Evolutionary conservation across 2,329 filamentous ascomycete genomes (phyloP).

Genomic region (Didymosphaeria variabile): DNA sequence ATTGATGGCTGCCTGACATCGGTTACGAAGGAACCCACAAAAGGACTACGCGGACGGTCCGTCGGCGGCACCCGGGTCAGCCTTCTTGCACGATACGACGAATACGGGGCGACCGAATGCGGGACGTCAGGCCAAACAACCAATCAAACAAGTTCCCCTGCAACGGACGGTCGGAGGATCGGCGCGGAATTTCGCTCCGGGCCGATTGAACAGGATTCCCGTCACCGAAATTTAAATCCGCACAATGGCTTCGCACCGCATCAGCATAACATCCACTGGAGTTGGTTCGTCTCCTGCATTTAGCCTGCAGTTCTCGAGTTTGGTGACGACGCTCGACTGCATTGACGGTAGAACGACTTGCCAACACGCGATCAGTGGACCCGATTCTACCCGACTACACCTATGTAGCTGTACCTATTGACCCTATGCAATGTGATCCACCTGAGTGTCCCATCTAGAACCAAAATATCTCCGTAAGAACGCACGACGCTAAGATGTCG

Average conservation of each 20-base stretch:
- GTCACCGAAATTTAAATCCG: too few species aligned
- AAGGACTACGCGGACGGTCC: not conserved
- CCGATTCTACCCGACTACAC: too few species aligned
- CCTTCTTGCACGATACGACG: not conserved
- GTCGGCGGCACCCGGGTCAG: slow-evolving; percentile 1
- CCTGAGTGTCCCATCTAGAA: too few species aligned
- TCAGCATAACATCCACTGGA: not conserved
- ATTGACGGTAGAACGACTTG: not conserved
- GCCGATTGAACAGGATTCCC: too few species aligned
- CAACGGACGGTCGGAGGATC: not conserved
- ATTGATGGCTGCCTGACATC: not conserved
- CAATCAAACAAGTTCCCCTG: not conserved
- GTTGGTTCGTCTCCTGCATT: too few species aligned
- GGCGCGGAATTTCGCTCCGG: not conserved
- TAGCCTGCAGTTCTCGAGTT: not conserved
- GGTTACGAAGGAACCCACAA: not conserved
- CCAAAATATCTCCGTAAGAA: too few species aligned
- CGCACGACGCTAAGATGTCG: too few species aligned
- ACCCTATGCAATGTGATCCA: too few species aligned
- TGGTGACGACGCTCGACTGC: not conserved
- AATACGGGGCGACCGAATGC: not conserved
- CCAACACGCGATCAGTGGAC: too few species aligned
- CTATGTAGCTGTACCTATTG: too few species aligned
- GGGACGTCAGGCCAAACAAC: not conserved
- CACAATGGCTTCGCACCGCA: not conserved